phyloP scores from a whole-genome alignment of 495 filamentous ascomycete species.

The Neurospora sp. region DNA sequence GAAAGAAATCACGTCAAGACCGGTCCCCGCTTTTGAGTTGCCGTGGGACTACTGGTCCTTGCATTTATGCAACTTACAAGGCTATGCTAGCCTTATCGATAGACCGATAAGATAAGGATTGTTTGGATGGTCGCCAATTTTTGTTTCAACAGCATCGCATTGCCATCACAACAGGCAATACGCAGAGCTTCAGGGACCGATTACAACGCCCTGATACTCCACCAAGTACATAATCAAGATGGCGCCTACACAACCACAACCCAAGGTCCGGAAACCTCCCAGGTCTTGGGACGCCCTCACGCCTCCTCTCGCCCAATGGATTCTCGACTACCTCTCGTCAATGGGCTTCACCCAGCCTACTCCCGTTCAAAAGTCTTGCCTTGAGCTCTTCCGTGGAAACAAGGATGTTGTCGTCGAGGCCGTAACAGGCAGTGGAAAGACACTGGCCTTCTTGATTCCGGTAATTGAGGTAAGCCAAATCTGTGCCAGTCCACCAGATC shows the following conservation, averaged over 20 bases:
- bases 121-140: neutral
- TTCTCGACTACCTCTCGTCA: conserved; percentile 68
- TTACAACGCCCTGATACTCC: neutral
- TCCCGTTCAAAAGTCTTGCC: conserved; percentile 87
- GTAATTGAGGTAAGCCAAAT: conserved; percentile 50
- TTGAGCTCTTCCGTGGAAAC: conserved; percentile 83
- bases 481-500: neutral
- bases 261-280: conserved; percentile 29
- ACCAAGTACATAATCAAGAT: conserved; percentile 10
- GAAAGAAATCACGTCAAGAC: neutral
- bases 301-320: conserved; percentile 73
- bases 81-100: conserved; percentile 7
- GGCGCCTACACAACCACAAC: conserved; percentile 24
- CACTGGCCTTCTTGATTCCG: conserved; percentile 81
- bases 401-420: conserved; percentile 98
- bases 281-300: conserved; percentile 69
- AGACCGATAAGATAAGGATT: conserved; percentile 9
- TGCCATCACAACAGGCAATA: neutral
- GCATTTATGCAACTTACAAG: neutral
- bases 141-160: neutral
- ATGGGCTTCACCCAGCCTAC: conserved; percentile 87
- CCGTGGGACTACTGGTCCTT: neutral
- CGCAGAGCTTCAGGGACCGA: neutral
- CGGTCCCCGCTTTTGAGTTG: neutral
- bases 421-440: conserved; percentile 94